These are phyloP conservation scores for Bisporella sp. DNA, from an alignment of 2,329 filamentous ascomycete genomes.

Conservation along the genomic window DNA sequence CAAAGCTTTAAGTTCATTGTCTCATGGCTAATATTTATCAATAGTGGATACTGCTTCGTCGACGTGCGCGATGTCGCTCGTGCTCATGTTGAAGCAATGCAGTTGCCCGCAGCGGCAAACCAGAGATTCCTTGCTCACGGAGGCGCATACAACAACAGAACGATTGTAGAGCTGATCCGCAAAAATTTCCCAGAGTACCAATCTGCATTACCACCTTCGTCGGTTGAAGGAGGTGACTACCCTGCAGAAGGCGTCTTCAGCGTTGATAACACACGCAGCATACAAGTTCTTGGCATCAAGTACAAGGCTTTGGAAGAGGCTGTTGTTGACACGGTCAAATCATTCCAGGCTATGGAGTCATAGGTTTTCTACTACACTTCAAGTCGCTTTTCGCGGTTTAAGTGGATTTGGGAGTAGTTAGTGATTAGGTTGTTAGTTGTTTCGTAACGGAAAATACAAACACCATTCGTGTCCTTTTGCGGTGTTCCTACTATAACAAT, in stretches of 20 bases:
- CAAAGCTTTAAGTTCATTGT: constrained; percentile 20
- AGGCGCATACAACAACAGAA: constrained; percentile 51
- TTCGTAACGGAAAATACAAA: no score
- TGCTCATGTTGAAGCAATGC: constrained; percentile 52
- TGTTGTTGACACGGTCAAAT: constrained; percentile 2
- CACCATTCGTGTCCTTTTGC: no score
- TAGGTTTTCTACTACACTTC: no score
- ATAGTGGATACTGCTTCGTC: constrained; percentile 43
- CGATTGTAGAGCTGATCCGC: constrained; percentile 46
- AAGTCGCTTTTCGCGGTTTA: no score
- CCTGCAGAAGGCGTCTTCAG: constrained; percentile 38
- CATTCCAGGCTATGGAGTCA: neutral
- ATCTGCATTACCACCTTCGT: constrained; percentile 35
- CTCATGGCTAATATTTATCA: neutral
- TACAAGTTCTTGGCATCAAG: constrained; percentile 48
- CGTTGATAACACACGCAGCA: constrained; percentile 47
- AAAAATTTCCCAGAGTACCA: constrained; percentile 45
- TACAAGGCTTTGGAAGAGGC: constrained; percentile 48
- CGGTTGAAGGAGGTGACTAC: constrained; percentile 26
- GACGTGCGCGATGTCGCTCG: constrained; percentile 53
- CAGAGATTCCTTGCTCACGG: constrained; percentile 57
- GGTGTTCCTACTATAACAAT: no score
- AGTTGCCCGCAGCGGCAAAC: constrained; percentile 46
- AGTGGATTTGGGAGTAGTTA: no score
- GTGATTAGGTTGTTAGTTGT: no score